Evolutionary conservation across 2,329 filamentous ascomycete species (phyloP).

Genomic region (Fusarium sp.): DNA sequence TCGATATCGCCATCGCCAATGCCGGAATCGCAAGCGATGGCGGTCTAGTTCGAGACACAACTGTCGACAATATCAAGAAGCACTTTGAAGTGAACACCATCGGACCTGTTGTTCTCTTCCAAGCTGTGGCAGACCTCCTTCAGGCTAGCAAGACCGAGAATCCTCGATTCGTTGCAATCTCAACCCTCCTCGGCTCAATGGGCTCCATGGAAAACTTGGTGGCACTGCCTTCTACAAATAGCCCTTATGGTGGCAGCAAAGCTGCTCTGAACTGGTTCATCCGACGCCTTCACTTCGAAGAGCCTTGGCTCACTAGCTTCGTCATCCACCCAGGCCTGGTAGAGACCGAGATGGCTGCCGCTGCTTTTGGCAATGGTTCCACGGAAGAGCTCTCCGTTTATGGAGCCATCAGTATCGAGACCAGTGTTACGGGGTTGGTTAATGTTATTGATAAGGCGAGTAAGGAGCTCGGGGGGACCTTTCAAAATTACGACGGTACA

Average conservation of each 20-base stretch:
- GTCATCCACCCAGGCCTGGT: not conserved
- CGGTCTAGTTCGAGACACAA: not conserved
- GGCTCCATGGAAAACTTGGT: not conserved
- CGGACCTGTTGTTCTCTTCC: not conserved
- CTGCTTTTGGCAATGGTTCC: not conserved
- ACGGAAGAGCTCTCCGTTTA: not conserved
- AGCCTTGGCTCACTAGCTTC: not conserved
- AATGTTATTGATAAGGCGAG: not conserved
- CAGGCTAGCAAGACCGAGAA: not conserved
- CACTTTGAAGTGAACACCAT: not conserved
- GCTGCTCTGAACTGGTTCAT: not conserved
- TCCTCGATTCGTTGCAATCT: not conserved
- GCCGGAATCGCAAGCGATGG: not conserved
- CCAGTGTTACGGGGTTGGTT: not conserved
- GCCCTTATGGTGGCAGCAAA: not conserved
- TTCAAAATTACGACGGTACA: not conserved
- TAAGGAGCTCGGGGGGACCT: not conserved
- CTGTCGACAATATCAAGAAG: not conserved
- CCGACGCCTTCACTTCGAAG: not conserved
- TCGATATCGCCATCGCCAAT: not conserved
- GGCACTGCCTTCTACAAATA: not conserved
- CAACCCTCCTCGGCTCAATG: not conserved
- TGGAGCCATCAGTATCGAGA: not conserved
- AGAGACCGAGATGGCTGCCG: not conserved
- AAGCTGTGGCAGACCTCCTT: not conserved